Percentiles rank a stretch among this genome's conserved stretches.
Conservation (phyloP, 768 basidiomycete genomes). For the Infundibulicybe gibba region DNA sequence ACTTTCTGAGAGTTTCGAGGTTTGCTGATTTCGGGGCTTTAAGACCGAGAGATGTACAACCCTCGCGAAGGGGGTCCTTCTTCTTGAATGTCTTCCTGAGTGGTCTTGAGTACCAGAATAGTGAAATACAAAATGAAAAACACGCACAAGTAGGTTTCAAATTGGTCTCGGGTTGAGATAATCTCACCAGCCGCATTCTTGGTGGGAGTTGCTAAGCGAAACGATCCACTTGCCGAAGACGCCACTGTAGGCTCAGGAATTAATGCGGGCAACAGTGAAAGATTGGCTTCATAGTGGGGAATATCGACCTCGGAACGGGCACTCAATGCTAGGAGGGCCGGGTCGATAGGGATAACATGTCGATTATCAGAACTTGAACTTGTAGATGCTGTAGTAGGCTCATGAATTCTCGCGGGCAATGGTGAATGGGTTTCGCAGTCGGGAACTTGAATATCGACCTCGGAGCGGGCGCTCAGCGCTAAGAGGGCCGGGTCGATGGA, state of each 20-base stretch:
- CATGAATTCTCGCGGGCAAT: too few relatives aligned
- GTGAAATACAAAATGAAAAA: neutral
- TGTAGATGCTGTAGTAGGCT: neutral
- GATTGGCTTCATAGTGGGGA: neutral
- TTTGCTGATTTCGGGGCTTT: neutral
- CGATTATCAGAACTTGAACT: neutral
- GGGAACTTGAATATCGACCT: neutral
- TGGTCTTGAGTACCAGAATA: neutral
- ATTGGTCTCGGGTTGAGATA: neutral
- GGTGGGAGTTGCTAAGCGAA: neutral
- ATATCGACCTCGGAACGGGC: neutral
- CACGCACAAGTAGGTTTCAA: neutral
- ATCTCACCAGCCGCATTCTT: neutral
- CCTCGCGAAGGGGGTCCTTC: slow-evolving; percentile 1
- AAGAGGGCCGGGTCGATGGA: neutral
- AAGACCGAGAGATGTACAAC: neutral
- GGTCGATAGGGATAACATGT: neutral
- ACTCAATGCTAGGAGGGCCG: neutral
- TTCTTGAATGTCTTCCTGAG: neutral
- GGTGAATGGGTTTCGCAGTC: neutral
- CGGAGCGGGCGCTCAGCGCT: neutral
- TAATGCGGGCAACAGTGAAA: too few relatives aligned
- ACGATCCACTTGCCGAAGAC: too few relatives aligned
- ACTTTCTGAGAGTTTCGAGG: neutral
- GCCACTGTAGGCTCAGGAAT: neutral